Evolutionary conservation across 2,329 filamentous ascomycete genomes (phyloP).

Genomic region (Corniculantispora saksenae): DNA sequence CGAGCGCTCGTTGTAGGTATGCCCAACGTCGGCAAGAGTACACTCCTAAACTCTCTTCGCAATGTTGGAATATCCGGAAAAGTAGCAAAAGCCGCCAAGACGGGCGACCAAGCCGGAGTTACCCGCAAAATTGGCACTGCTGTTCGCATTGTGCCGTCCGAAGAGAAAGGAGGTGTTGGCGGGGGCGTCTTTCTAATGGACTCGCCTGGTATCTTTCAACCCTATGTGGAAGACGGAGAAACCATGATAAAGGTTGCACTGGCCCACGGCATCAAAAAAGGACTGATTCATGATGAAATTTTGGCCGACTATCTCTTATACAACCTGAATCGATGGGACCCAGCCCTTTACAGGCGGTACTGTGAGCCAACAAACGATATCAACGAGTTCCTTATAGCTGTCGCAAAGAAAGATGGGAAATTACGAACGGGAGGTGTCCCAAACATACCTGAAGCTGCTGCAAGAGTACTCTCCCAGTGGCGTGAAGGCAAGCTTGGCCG

Average conservation of each 20-base stretch:
- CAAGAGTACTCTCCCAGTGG: constrained; percentile 83
- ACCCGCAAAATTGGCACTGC: constrained; percentile 82
- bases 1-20: constrained; percentile 89
- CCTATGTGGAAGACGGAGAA: constrained; percentile 81
- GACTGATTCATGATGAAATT: constrained; percentile 73
- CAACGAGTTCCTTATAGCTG: constrained; percentile 66
- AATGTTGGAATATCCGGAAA: constrained; percentile 56
- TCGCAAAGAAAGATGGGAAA: constrained; percentile 75
- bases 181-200: constrained; percentile 82
- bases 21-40: constrained; percentile 97
- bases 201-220: constrained; percentile 93
- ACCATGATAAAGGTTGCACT: constrained; percentile 95
- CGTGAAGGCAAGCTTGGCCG: constrained; percentile 72
- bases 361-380: constrained; percentile 81
- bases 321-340: constrained; percentile 71
- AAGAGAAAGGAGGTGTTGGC: constrained; percentile 45
- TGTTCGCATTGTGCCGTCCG: constrained; percentile 67
- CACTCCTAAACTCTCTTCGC: constrained; percentile 85
- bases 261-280: constrained; percentile 87
- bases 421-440: constrained; percentile 71
- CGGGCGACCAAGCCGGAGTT: constrained; percentile 84
- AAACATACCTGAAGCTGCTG: constrained; percentile 70
- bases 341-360: constrained; percentile 62
- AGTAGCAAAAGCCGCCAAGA: constrained; percentile 69
- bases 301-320: constrained; percentile 90